Percentiles rank a stretch among this genome's conserved stretches.
Evolutionary conservation across 2,329 filamentous ascomycete species (phyloP).

Genomic region (Aspergillus carbonarius): DNA sequence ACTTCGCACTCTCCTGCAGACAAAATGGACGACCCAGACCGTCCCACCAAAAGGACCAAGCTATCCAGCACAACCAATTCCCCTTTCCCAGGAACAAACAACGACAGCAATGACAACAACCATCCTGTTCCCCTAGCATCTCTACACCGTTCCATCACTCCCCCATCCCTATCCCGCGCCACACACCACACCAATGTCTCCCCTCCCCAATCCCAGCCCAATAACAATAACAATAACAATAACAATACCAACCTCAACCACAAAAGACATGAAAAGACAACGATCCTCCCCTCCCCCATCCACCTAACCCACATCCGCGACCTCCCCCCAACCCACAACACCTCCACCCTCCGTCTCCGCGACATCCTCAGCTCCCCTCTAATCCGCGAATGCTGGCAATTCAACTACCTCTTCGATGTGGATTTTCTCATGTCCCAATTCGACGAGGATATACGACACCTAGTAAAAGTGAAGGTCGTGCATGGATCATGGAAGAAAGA

Average conservation of each 20-base stretch:
- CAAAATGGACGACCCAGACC: constrained; percentile 7
- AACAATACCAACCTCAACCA: too few species aligned
- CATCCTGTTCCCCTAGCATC: constrained; percentile 21
- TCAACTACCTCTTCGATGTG: constrained; percentile 57
- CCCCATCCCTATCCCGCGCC: constrained; percentile 18
- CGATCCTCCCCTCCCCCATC: constrained; percentile 61
- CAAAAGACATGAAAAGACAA: too few species aligned
- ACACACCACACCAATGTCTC: neutral
- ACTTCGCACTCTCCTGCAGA: neutral
- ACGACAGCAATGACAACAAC: neutral
- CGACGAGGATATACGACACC: constrained; percentile 54
- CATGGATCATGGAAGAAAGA: constrained; percentile 70
- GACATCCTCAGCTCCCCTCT: constrained; percentile 73
- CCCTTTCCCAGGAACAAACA: neutral
- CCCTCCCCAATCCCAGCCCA: neutral
- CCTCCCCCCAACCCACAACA: constrained; percentile 60
- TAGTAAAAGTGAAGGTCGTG: constrained; percentile 58
- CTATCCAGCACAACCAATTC: neutral
- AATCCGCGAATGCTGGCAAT: constrained; percentile 63
- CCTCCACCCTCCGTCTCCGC: constrained; percentile 62
- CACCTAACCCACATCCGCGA: constrained; percentile 69
- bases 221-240: neutral
- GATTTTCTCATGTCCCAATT: constrained; percentile 62
- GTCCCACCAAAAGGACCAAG: constrained; percentile 17
- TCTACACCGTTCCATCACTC: constrained; percentile 32